phyloP scores from a whole-genome alignment of 2,329 filamentous ascomycete genomes.

The Penicillium sclerotigenum region DNA sequence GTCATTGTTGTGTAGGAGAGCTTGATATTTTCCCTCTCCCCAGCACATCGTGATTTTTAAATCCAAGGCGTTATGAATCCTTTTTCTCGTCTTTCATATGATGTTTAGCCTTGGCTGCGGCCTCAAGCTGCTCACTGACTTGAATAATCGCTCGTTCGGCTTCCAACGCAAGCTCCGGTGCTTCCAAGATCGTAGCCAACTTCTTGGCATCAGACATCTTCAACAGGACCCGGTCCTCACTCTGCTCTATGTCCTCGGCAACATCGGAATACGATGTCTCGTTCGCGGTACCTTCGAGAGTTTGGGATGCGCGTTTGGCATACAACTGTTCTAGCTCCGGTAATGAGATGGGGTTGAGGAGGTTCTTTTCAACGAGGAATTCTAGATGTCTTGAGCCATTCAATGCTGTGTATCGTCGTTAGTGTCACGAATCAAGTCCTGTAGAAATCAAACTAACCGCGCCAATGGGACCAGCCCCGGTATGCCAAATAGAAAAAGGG shows the following conservation, averaged over 20 bases:
- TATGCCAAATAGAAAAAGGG: constrained; percentile 96
- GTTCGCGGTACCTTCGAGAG: constrained; percentile 26
- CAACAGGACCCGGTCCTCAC: constrained; percentile 47
- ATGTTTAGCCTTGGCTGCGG: constrained; percentile 20
- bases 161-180: constrained; percentile 69
- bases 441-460: constrained; percentile 46
- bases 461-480: constrained; percentile 85
- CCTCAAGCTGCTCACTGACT: constrained; percentile 49
- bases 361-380: constrained; percentile 71
- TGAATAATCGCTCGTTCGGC: constrained; percentile 74
- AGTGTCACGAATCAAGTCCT: neutral
- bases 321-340: constrained; percentile 73
- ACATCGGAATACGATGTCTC: constrained; percentile 32
- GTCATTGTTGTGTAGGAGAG: neutral
- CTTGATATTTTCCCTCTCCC: neutral
- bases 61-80: constrained; percentile 12
- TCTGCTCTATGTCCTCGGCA: constrained; percentile 36
- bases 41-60: neutral
- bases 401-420: constrained; percentile 54
- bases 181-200: constrained; percentile 60
- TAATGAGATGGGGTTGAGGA: constrained; percentile 65
- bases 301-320: constrained; percentile 40
- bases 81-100: constrained; percentile 23
- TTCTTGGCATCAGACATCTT: constrained; percentile 51
- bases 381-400: constrained; percentile 80